Percentiles rank a stretch among this genome's conserved stretches.
Conservation (phyloP, 257 asterid genomes). For the Fraxinus americana region DNA sequence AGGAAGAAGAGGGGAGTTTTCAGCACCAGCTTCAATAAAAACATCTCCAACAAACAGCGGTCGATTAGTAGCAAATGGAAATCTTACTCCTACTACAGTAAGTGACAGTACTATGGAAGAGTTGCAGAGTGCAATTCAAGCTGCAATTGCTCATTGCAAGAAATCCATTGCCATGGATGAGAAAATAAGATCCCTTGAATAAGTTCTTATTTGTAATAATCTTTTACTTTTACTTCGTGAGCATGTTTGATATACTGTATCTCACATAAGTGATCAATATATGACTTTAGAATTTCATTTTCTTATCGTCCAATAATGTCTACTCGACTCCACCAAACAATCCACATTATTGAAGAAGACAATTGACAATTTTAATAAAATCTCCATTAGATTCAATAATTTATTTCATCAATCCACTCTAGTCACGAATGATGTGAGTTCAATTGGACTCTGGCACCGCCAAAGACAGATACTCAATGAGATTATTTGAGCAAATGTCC, state of each 20-base stretch:
- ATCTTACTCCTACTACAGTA: slow-evolving; percentile 18
- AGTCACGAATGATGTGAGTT: not conserved
- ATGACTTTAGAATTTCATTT: not conserved
- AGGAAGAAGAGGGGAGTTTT: slow-evolving; percentile 55
- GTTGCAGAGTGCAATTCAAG: slow-evolving; percentile 81
- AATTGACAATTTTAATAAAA: too few species aligned
- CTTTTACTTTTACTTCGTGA: not conserved
- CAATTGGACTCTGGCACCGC: not conserved
- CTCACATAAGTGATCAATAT: not conserved
- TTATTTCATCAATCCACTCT: not conserved
- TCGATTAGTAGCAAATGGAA: slow-evolving; percentile 52
- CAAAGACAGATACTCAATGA: not conserved
- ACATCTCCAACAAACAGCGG: slow-evolving; percentile 91
- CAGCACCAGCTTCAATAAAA: slow-evolving; percentile 83
- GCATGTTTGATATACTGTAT: not conserved
- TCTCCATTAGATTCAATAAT: too few species aligned
- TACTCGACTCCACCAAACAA: not conserved
- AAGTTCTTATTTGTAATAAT: not conserved
- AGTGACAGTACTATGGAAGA: slow-evolving; percentile 77
- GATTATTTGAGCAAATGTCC: not conserved
- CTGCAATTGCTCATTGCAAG: slow-evolving; percentile 94
- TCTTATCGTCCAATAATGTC: not conserved
- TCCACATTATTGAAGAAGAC: too few species aligned
- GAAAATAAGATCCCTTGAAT: slow-evolving; percentile 39
- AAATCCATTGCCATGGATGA: slow-evolving; percentile 59